Conservation (phyloP, 129 eudicot species). For the Sambucus nigra region DNA sequence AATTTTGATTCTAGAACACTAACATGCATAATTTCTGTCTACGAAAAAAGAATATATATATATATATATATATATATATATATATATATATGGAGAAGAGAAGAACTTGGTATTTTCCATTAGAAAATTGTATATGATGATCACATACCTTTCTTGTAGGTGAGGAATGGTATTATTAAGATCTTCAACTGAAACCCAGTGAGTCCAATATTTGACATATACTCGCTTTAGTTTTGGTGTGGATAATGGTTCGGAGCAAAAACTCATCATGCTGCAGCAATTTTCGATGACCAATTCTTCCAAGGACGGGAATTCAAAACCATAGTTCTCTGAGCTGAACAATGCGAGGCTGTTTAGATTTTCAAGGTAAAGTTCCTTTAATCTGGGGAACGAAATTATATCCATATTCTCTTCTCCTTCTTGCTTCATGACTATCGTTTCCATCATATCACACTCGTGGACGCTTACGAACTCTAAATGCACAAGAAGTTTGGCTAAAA, state of each 20-base stretch:
- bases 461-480: neutral
- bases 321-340: neutral
- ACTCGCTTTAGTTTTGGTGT: neutral
- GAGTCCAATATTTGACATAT: too few relatives aligned
- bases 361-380: neutral
- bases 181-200: too few relatives aligned
- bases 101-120: too few relatives aligned
- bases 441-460: neutral
- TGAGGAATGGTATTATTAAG: too few relatives aligned
- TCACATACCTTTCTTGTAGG: too few relatives aligned
- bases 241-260: neutral
- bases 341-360: neutral
- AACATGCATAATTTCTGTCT: too few relatives aligned
- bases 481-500: neutral
- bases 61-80: too few relatives aligned
- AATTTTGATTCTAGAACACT: too few relatives aligned
- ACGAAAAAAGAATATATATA: too few relatives aligned
- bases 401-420: neutral
- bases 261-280: neutral
- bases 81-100: too few relatives aligned
- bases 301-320: neutral
- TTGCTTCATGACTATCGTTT: neutral
- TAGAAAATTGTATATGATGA: too few relatives aligned
- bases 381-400: neutral
- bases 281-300: neutral